Evolutionary conservation across 1,284 basidiomycete species (phyloP), one percentile per base, ranked within the genome.

Genomic region (Taiwanofungus camphoratus): DNA sequence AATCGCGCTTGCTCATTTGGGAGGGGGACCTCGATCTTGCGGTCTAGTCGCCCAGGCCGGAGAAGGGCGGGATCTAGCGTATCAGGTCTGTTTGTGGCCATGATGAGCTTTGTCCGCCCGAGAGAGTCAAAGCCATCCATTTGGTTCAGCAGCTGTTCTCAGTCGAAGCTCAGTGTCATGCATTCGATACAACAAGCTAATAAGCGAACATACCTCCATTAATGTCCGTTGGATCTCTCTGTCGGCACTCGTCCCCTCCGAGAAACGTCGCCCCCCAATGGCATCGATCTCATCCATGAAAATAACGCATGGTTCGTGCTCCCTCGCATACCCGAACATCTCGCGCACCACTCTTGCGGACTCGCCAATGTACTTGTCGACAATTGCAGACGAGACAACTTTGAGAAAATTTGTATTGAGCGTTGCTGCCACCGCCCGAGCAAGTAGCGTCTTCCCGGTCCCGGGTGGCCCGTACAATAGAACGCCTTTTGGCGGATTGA

Each of bases 271-370:
- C 11, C 94, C 93, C 54, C 93, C 94, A 52, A 97, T 96, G 23
- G 93, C 93, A 63, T 97, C 94, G 57, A 99, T 97, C 70, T 99
- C 96, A 65, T 99, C 96, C 86, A 99, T 98, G 70, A 99, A 99
- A 61, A 99, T 99, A 58, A 99, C 95, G 63, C 95, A 97, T 34
- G 96, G 96, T 65, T 98, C 95, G 61, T 99, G 93, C 61, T 98
- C 95, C 54, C 76, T 79, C 7, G 95, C 95, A 64, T 98, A 99
- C 11, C 89, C 93, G 60, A 99, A 99, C 95, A 99, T 98, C 65
- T 99, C 94, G 52, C 91, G 79, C 19, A 99, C 86, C 5, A 98
- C 80, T 45, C 95, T 79, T 11, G 95, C 95, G 48, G 87, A 92
- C 71, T 99, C 96, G 56, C 96, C 96, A 48, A 99, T 99, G 66